Evolutionary conservation across 352 stramenopile genomes (phyloP).

Genomic region (Phytophthora sojae): DNA sequence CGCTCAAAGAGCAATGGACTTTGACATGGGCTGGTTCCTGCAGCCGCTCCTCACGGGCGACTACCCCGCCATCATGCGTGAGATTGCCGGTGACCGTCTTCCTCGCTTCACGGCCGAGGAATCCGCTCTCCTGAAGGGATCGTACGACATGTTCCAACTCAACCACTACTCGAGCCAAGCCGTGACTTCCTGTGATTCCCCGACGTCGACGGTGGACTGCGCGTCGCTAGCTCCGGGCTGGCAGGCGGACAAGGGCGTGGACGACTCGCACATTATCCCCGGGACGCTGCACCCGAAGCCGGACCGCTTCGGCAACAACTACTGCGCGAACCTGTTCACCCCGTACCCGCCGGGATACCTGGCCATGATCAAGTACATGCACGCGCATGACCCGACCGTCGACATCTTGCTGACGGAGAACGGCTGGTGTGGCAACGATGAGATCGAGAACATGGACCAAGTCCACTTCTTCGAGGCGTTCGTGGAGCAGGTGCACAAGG

Average conservation of each 20-base stretch:
- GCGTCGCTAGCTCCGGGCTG: conserved; percentile 44
- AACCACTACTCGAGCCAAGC: conserved; percentile 94
- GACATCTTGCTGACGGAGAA: conserved; percentile 58
- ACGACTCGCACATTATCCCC: conserved; percentile 57
- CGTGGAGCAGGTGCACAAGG: conserved; percentile 50
- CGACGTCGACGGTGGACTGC: conserved; percentile 41
- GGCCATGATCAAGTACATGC: conserved; percentile 48
- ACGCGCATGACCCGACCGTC: conserved; percentile 44
- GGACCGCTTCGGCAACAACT: conserved; percentile 46
- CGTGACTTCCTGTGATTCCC: conserved; percentile 62
- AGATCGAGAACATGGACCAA: conserved; percentile 53
- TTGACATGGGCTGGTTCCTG: conserved; percentile 93
- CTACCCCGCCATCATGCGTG: conserved; percentile 93
- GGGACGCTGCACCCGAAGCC: conserved; percentile 53
- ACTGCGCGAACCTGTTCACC: conserved; percentile 47
- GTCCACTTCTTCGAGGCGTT: conserved; percentile 52
- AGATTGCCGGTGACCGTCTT: conserved; percentile 82
- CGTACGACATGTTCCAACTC: conserved; percentile 94
- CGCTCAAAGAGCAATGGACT: conserved; percentile 87
- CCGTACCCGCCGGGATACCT: conserved; percentile 53
- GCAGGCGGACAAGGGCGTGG: conserved; percentile 53
- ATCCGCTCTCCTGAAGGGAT: conserved; percentile 71
- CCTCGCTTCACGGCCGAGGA: conserved; percentile 83
- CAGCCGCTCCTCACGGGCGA: conserved; percentile 91
- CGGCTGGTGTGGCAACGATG: conserved; percentile 52